Percentiles rank a stretch among this genome's conserved stretches.
Conservation (phyloP, 2,329 filamentous ascomycete species). For the Aspergillus cejpii region DNA sequence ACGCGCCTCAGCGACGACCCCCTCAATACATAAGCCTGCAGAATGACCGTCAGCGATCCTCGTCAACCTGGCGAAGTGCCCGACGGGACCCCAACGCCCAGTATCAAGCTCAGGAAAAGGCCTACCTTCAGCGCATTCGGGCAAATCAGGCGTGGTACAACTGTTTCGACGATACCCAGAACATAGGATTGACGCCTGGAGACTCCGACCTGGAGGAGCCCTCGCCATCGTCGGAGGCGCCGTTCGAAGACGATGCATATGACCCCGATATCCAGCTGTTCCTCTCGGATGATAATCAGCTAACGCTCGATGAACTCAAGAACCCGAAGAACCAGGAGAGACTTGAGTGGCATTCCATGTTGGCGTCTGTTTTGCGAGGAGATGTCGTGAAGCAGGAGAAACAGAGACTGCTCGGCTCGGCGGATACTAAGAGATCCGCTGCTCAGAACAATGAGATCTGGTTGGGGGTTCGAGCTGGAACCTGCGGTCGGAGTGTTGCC, state of each 20-base stretch:
- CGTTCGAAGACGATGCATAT: conserved; percentile 74
- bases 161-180: conserved; percentile 54
- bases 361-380: conserved; percentile 88
- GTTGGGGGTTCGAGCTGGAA: conserved; percentile 76
- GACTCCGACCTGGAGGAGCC: conserved; percentile 88
- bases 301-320: conserved; percentile 80
- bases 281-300: conserved; percentile 81
- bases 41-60: conserved; percentile 49
- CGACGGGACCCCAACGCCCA: conserved; percentile 63
- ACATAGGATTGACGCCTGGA: conserved; percentile 59
- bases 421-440: conserved; percentile 66
- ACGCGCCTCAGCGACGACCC: conserved; percentile 58
- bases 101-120: conserved; percentile 81
- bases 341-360: conserved; percentile 96
- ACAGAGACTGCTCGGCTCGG: conserved; percentile 79
- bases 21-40: conserved; percentile 45
- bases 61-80: conserved; percentile 49
- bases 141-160: conserved; percentile 74
- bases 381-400: conserved; percentile 98
- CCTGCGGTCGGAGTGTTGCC: conserved; percentile 74
- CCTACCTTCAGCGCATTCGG: conserved; percentile 85
- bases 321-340: conserved; percentile 83
- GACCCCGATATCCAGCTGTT: conserved; percentile 91
- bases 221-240: conserved; percentile 75
- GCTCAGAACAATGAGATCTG: conserved; percentile 66